Conservation (phyloP, 768 basidiomycete species). For the Auricularia heimuer region DNA sequence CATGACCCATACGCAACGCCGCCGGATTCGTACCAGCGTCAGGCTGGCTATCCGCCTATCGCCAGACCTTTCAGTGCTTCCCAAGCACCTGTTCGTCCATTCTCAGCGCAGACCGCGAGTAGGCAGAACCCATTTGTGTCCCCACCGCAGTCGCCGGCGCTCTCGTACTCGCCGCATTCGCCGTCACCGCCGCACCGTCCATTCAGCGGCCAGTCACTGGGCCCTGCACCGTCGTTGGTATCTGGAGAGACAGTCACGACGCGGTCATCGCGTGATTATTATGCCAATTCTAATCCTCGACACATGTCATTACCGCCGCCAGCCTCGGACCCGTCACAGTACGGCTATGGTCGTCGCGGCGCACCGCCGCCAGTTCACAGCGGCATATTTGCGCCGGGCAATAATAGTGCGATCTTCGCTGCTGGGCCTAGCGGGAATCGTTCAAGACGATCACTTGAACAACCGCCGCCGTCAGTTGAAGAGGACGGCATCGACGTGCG, state of each 20-base stretch:
- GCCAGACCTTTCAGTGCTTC: neutral
- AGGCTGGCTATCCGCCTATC: neutral
- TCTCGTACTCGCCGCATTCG: constrained; percentile 13
- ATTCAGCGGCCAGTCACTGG: neutral
- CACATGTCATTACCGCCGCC: neutral
- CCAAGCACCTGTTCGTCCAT: constrained; percentile 3
- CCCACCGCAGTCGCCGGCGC: constrained; percentile 35
- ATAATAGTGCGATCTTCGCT: neutral
- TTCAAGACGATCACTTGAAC: neutral
- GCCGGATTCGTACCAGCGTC: constrained; percentile 14
- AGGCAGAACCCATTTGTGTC: constrained; percentile 43
- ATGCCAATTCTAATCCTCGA: neutral
- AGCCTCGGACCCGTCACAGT: neutral
- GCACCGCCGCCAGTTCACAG: neutral
- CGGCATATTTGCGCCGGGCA: neutral
- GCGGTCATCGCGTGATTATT: neutral
- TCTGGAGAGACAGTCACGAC: neutral
- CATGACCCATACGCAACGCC: constrained; percentile 22
- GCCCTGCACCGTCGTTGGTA: neutral
- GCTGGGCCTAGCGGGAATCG: neutral
- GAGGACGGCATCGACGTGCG: neutral
- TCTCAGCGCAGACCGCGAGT: constrained; percentile 11
- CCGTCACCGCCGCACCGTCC: neutral
- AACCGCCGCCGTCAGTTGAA: neutral
- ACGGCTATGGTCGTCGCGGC: neutral